phyloP scores from a whole-genome alignment of 73 alveolate species.

The Durusdinium trenchii region DNA sequence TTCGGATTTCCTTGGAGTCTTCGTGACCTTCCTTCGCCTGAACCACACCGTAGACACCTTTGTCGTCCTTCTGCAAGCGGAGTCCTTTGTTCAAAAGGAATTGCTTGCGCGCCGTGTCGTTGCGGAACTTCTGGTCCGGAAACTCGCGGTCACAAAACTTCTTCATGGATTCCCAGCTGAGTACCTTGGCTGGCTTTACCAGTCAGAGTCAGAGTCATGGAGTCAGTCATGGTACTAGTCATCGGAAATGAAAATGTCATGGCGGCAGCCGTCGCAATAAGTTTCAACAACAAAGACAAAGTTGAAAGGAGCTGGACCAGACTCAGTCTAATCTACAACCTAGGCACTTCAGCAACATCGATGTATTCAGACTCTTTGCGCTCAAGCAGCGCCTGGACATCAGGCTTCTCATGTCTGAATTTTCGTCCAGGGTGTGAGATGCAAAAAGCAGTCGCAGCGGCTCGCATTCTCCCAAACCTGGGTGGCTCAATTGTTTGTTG shows the following conservation, averaged over 20 bases:
- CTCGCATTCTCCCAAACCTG: not conserved
- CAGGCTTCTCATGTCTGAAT: conserved; percentile 65
- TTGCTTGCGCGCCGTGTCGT: not conserved
- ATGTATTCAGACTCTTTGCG: conserved; percentile 5
- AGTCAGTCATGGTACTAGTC: not conserved
- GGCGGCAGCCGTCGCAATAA: not conserved
- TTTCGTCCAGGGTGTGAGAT: not conserved
- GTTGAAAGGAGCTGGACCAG: not conserved
- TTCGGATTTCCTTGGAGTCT: conserved; percentile 10
- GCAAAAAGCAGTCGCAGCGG: not conserved
- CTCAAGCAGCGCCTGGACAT: not conserved
- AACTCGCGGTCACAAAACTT: not conserved
- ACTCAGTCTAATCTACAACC: not conserved
- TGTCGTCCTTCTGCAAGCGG: conserved; percentile 17
- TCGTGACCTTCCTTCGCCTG: not conserved
- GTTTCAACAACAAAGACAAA: not conserved
- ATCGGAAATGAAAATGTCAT: not conserved
- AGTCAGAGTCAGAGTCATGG: not conserved
- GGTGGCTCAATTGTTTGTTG: not conserved
- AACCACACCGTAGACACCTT: not conserved
- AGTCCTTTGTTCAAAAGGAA: not conserved
- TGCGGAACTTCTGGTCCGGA: not conserved
- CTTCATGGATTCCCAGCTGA: conserved; percentile 44
- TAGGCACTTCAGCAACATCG: not conserved
- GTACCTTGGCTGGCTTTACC: not conserved